Percentiles rank a stretch among this genome's conserved stretches.
These are phyloP conservation scores for Taxillus chinensis DNA, from an alignment of 164 flowering plant species.

Conservation along the genomic window DNA sequence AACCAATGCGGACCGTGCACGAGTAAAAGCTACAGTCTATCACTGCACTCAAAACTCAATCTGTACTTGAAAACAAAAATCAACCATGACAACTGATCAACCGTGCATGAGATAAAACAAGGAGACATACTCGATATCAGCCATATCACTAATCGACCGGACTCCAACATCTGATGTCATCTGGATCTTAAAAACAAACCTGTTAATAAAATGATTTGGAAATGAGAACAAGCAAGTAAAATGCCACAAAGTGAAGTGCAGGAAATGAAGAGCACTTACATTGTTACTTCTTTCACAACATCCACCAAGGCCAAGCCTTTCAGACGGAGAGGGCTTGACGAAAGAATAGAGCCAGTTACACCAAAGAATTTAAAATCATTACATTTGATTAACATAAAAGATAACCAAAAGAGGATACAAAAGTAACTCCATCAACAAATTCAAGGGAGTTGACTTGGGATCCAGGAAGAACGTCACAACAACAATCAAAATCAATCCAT, in stretches of 20 bases:
- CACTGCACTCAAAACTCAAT: slow-evolving; percentile 81
- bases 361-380: no score
- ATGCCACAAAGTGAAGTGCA: neutral
- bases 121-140: slow-evolving; percentile 82
- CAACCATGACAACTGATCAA: no score
- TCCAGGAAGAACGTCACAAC: no score
- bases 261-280: slow-evolving; percentile 39
- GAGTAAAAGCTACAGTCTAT: slow-evolving; percentile 84
- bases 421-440: no score
- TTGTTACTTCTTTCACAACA: slow-evolving; percentile 88
- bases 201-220: slow-evolving; percentile 15
- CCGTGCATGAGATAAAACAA: slow-evolving; percentile 1
- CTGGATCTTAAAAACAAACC: slow-evolving; percentile 92
- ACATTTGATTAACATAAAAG: no score
- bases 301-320: slow-evolving; percentile 95
- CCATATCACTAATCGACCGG: slow-evolving; percentile 69
- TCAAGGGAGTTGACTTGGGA: no score
- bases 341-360: no score
- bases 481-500: no score
- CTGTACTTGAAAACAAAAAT: slow-evolving; percentile 74
- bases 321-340: slow-evolving; percentile 2
- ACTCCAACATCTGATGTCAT: slow-evolving; percentile 85
- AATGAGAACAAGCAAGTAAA: slow-evolving; percentile 12
- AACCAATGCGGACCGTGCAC: slow-evolving; percentile 60
- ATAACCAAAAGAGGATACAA: no score